Evolutionary conservation across 345 rosid species (phyloP).

Genomic region (Citrus sinensis): DVS_A1.0 CM039168.1:29430501-29431000

Average conservation of each 20-base stretch:
- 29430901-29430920: not conserved
- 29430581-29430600: not conserved
- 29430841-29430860: slow-evolving; percentile 18
- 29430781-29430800: slow-evolving; percentile 32
- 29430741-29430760: slow-evolving; percentile 27
- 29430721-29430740: not conserved
- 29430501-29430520: slow-evolving; percentile 8
- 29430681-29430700: slow-evolving; percentile 3
- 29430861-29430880: not conserved
- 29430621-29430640: slow-evolving; percentile 13
- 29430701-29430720: not conserved
- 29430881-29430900: not conserved
- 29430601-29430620: slow-evolving; percentile 8
- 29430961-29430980: not conserved
- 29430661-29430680: not conserved
- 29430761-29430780: not conserved
- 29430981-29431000: not conserved
- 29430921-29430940: not conserved
- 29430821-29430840: not conserved
- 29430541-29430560: not conserved
- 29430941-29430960: not conserved
- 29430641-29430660: not conserved
- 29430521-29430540: not conserved
- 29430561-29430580: not conserved
- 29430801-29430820: slow-evolving; percentile 15